Evolutionary conservation across 2,329 filamentous ascomycete genomes (phyloP).

Genomic region (Fusarium torulosum): DNA sequence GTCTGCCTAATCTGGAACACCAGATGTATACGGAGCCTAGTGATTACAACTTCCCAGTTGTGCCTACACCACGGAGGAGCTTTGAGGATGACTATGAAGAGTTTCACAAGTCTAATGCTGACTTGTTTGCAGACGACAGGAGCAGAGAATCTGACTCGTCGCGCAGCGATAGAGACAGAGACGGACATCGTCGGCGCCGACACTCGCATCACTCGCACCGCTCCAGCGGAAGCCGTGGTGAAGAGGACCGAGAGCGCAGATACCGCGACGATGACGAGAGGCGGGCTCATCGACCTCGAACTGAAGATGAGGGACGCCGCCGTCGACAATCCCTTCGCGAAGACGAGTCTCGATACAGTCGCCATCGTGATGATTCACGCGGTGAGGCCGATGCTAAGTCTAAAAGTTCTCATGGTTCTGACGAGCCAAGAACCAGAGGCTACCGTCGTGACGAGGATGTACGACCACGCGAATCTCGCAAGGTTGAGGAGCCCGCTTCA

Average conservation of each 20-base stretch:
- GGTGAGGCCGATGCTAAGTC: slow-evolving; percentile 29
- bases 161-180: slow-evolving; percentile 55
- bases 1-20: slow-evolving; percentile 46
- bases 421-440: slow-evolving; percentile 32
- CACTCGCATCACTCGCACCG: slow-evolving; percentile 55
- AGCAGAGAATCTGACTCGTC: slow-evolving; percentile 55
- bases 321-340: slow-evolving; percentile 37
- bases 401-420: slow-evolving; percentile 31
- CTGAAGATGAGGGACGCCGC: slow-evolving; percentile 48
- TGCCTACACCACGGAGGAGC: slow-evolving; percentile 50
- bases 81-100: slow-evolving; percentile 56
- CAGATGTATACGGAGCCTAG: slow-evolving; percentile 45
- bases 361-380: slow-evolving; percentile 32
- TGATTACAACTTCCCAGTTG: slow-evolving; percentile 52
- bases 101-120: slow-evolving; percentile 64
- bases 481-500: slow-evolving; percentile 29
- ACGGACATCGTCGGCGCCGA: slow-evolving; percentile 58
- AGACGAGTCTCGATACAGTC: slow-evolving; percentile 39
- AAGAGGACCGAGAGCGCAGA: slow-evolving; percentile 49
- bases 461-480: slow-evolving; percentile 28
- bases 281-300: slow-evolving; percentile 36
- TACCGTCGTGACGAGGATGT: slow-evolving; percentile 42
- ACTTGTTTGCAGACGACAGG: slow-evolving; percentile 68
- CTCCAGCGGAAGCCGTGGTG: slow-evolving; percentile 50
- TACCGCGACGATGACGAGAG: slow-evolving; percentile 45